Conservation (phyloP, 2,329 filamentous ascomycete genomes). For the Cladosporium sp. region DNA sequence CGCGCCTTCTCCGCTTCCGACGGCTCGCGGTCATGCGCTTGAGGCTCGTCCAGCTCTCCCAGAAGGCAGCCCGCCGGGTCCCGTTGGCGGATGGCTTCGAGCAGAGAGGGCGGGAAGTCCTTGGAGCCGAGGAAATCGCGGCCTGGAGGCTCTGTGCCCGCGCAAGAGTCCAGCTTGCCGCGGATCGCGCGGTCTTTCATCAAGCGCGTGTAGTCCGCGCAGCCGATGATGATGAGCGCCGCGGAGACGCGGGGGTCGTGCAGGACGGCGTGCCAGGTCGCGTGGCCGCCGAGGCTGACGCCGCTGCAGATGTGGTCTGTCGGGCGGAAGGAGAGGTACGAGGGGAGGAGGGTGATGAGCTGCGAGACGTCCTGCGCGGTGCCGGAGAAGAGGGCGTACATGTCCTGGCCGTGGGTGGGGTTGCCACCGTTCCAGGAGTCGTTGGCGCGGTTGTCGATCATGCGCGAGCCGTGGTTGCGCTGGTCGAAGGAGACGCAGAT, state of each 20-base stretch:
- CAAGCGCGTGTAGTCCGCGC: slow-evolving; percentile 77
- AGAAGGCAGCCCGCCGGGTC: slow-evolving; percentile 76
- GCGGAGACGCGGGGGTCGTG: slow-evolving; percentile 72
- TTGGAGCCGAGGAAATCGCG: slow-evolving; percentile 65
- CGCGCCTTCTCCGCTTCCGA: slow-evolving; percentile 41
- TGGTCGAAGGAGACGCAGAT: slow-evolving; percentile 86
- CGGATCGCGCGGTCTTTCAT: slow-evolving; percentile 72
- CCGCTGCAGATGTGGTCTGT: slow-evolving; percentile 69
- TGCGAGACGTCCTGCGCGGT: slow-evolving; percentile 69
- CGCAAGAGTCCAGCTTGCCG: slow-evolving; percentile 53
- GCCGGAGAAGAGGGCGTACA: slow-evolving; percentile 71
- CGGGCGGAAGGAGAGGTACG: slow-evolving; percentile 55
- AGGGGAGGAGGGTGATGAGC: slow-evolving; percentile 71
- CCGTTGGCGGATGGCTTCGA: slow-evolving; percentile 55
- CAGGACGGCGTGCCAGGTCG: slow-evolving; percentile 76
- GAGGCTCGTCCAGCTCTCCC: slow-evolving; percentile 27
- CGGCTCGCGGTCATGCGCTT: slow-evolving; percentile 26
- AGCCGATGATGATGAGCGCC: slow-evolving; percentile 76
- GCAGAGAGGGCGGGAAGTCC: slow-evolving; percentile 67
- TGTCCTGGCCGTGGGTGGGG: slow-evolving; percentile 76
- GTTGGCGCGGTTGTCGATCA: slow-evolving; percentile 63
- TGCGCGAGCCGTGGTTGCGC: slow-evolving; percentile 77
- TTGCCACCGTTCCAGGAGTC: slow-evolving; percentile 75
- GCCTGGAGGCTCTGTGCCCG: slow-evolving; percentile 53
- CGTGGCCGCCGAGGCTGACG: slow-evolving; percentile 80